Evolutionary conservation across 2,329 filamentous ascomycete species (phyloP).

Genomic region (Colletotrichum lupini): DNA sequence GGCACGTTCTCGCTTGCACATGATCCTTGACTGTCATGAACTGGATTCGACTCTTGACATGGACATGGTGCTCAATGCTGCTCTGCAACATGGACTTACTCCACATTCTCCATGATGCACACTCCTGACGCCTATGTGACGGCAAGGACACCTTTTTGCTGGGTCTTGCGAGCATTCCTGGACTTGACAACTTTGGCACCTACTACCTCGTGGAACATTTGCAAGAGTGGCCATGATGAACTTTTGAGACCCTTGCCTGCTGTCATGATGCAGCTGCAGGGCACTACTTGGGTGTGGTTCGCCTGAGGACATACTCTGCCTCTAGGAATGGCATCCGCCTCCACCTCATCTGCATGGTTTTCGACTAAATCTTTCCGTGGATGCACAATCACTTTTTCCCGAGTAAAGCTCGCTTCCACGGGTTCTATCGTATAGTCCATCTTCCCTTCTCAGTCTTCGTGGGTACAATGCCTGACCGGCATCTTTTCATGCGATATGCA

Average conservation of each 20-base stretch:
- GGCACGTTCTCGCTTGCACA: slow-evolving; percentile 33
- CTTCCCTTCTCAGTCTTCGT: slow-evolving; percentile 3
- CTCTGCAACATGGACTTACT: slow-evolving; percentile 23
- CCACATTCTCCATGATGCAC: slow-evolving; percentile 28
- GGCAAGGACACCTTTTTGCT: slow-evolving; percentile 11
- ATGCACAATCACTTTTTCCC: not conserved
- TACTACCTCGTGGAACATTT: slow-evolving; percentile 4
- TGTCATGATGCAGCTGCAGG: slow-evolving; percentile 9
- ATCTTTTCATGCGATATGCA: slow-evolving; percentile 8
- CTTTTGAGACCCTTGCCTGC: slow-evolving; percentile 4
- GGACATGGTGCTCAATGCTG: slow-evolving; percentile 32
- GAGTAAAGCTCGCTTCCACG: not conserved
- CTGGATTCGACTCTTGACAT: slow-evolving; percentile 29
- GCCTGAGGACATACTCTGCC: not conserved
- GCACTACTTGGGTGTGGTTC: not conserved
- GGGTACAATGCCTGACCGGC: slow-evolving; percentile 20
- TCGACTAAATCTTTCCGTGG: slow-evolving; percentile 18
- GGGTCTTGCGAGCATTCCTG: slow-evolving; percentile 8
- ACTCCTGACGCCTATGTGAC: slow-evolving; percentile 25
- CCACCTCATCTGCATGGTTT: slow-evolving; percentile 37
- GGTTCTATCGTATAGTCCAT: slow-evolving; percentile 17
- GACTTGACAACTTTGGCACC: not conserved
- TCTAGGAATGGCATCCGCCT: slow-evolving; percentile 42
- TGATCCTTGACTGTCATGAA: slow-evolving; percentile 34
- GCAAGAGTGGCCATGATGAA: slow-evolving; percentile 14